These are phyloP conservation scores for Trypanosoma avium DNA, from an alignment of 208 protist genomes.

Conservation along the genomic window DNA sequence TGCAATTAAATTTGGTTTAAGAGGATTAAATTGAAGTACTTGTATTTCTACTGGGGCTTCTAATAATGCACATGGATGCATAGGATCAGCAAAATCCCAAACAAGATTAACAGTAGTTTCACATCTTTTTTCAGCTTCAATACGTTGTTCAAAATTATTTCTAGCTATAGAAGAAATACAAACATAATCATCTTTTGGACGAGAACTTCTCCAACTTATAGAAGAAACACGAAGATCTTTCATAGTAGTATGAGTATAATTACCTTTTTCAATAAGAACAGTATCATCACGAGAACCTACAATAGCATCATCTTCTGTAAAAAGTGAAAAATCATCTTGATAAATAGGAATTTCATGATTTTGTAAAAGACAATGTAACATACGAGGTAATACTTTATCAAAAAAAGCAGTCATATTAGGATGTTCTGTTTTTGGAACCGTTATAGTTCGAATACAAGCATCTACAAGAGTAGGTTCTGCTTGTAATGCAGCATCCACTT, in stretches of 20 bases:
- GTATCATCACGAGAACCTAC: conserved; percentile 79
- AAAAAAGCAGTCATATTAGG: conserved; percentile 72
- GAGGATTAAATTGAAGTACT: conserved; percentile 85
- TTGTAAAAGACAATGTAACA: conserved; percentile 78
- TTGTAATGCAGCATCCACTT: conserved; percentile 79
- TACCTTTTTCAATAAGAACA: conserved; percentile 82
- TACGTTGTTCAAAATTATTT: conserved; percentile 63
- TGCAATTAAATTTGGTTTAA: conserved; percentile 72
- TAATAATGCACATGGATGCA: conserved; percentile 88
- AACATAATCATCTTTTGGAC: conserved; percentile 66
- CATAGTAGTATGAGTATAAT: conserved; percentile 77
- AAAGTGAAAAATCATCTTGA: conserved; percentile 77
- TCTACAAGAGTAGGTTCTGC: conserved; percentile 81
- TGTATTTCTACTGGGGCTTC: conserved; percentile 88
- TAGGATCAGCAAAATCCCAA: conserved; percentile 90
- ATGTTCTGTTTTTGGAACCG: conserved; percentile 49
- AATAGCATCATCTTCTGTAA: conserved; percentile 89
- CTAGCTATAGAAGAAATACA: conserved; percentile 75
- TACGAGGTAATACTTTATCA: conserved; percentile 75
- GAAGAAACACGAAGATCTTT: conserved; percentile 78
- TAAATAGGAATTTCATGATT: conserved; percentile 88
- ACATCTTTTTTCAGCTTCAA: conserved; percentile 70
- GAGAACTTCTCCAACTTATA: conserved; percentile 79
- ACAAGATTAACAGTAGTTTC: conserved; percentile 79
- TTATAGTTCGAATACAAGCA: conserved; percentile 66